Evolutionary conservation across 345 rosid genomes (phyloP), one percentile per base, ranked within the genome.

Genomic region (Toxicodendron radicans): DNA sequence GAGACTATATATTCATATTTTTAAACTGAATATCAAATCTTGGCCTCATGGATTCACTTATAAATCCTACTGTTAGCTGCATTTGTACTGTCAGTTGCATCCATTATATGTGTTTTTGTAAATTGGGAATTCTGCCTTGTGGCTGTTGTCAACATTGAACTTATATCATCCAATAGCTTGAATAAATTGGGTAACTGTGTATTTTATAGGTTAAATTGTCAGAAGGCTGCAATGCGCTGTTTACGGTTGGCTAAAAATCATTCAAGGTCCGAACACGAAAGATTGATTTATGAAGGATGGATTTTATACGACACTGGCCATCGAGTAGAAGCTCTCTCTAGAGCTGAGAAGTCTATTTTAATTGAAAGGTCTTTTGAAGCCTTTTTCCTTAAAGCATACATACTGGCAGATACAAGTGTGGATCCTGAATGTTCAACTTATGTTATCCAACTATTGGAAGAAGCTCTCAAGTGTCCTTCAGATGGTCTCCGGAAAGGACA

Each of bases 401-500:
- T 84, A 23, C 81, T 93, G 70, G 94, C 99, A 63, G 99, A 92
- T 71, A 77, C 89, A 48, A 90, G 78, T 78, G 73, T 89, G 68
- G 93, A 84, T 78, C 83, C 89, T 10, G 86, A 85, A 64, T 82
- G 90, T 75, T 84, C 88, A 58, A 82, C 96, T 64, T 81, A 75
- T 43, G 92, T 90, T 65, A 85, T 88, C 76, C 85, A 88, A 82
- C 89, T 92, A 66, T 85, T 95, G 71, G 92, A 91, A 84, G 96
- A 93, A 85, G 96, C 99, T 64, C 97, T 95, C 66, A 85, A 79
- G 77, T 95, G 97, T 83, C 97, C 99, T 76, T 95, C 99, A 4
- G 99, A 95, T 82, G 91, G 99, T 75, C 83, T 95, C 48, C 83
- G 99, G 61, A 95, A 95, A 83, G 99, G 99, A 82, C 98, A 92